phyloP scores from a whole-genome alignment of 768 basidiomycete species.

The Amylocystis lapponica region DNA sequence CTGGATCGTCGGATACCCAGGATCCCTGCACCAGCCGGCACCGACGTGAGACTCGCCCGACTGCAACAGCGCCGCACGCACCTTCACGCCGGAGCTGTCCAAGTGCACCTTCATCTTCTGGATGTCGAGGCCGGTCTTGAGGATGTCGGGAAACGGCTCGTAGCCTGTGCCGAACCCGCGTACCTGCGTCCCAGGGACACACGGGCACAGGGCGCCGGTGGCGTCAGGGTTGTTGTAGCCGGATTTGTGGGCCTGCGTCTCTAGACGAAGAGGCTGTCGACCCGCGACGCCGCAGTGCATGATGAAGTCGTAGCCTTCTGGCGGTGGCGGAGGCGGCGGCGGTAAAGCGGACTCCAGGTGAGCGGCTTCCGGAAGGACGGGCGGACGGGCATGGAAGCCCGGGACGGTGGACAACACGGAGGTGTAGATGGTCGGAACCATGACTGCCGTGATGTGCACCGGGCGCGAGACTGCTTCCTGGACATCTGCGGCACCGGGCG shows the following conservation, averaged over 20 bases:
- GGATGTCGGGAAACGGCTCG: conserved; percentile 48
- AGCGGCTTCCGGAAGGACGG: conserved; percentile 36
- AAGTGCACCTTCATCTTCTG: conserved; percentile 46
- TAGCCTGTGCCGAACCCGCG: conserved; percentile 35
- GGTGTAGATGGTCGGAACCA: conserved; percentile 55
- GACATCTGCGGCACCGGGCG: no score
- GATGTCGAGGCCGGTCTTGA: conserved; percentile 53
- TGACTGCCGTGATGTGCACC: conserved; percentile 54
- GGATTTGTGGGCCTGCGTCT: conserved; percentile 57
- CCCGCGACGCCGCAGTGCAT: conserved; percentile 68
- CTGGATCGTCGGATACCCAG: no score
- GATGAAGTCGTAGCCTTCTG: conserved; percentile 60
- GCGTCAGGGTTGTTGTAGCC: conserved; percentile 67
- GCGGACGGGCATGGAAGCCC: conserved; percentile 53
- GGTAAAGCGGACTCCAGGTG: conserved; percentile 32
- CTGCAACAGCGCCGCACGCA: no score
- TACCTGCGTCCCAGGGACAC: conserved; percentile 31
- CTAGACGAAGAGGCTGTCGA: conserved; percentile 56
- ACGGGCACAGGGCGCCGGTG: conserved; percentile 34
- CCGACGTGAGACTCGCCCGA: no score
- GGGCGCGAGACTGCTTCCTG: conserved; percentile 19
- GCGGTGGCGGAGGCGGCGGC: conserved; percentile 34
- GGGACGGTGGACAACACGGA: conserved; percentile 52
- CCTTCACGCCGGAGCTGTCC: conserved; percentile 44
- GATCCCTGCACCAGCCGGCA: no score